Evolutionary conservation across 1,284 basidiomycete genomes (phyloP), one percentile per base, ranked within the genome.

Genomic region (Thelephora terrestris): DNA sequence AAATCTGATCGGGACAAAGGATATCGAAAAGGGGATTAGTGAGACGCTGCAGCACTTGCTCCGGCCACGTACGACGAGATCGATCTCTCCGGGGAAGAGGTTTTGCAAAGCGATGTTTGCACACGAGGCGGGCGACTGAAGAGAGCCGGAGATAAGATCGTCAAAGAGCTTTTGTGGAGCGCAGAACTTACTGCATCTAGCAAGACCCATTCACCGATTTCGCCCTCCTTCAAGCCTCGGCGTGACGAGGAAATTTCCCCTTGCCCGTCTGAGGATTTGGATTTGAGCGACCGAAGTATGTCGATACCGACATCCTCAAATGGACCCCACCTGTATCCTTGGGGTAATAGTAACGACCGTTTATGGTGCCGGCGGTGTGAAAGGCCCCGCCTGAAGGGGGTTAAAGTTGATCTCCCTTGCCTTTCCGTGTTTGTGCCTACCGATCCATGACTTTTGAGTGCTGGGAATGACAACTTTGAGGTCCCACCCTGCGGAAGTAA

Each of bases 371-470:
- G 49, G 79, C 82, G 60, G 93, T 91, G 43, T 88, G 82, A 59
- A 84, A 91, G 25, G 89, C 86, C 61, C 89, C 90, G 40, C 89
- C 89, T 79, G 64, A 52, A 63, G 55, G 7, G 21, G 45, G 24
- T 17, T 5, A 16, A 17, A 46, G 39, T 42, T 50, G 29, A 57
- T 48, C 34, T 39, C 36, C 23, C 17, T 43, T 24, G 2, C 49
- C 35, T 37, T 44, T 5, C 45, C 32, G 27, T 49, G 38, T 49
- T 25, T 24, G 39, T 32, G 55, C 65, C 48, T 52, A 82, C 85
- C 86, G 40, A 91, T 89, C 92, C 92, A 96, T 35, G 85, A 90
- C 64, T 90, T 91, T 64, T 96, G 92, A 16, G 81, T 76, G 55
- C 82, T 84, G 1, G 92, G 92, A 16, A 95, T 70, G 50, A 95